Conservation (phyloP, 352 stramenopile species). For the Aphanomyces invadans region DNA sequence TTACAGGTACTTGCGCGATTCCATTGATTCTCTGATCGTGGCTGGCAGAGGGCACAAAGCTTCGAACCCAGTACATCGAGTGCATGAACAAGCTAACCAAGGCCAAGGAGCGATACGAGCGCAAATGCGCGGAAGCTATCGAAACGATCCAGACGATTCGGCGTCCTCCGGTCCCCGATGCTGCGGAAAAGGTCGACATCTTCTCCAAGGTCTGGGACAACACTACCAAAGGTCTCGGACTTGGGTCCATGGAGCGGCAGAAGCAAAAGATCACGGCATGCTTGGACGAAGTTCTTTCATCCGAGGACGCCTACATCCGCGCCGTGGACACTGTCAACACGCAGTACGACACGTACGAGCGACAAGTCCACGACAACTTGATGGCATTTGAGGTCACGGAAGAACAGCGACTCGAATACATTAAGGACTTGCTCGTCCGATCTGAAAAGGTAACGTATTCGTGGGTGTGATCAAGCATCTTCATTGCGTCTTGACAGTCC, state of each 20-base stretch:
- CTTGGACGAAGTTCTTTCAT: constrained; percentile 57
- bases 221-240: constrained; percentile 54
- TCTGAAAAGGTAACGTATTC: constrained; percentile 34
- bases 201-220: constrained; percentile 76
- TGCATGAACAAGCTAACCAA: constrained; percentile 53
- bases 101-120: constrained; percentile 72
- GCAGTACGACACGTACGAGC: constrained; percentile 53
- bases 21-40: no score
- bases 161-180: constrained; percentile 9
- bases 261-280: constrained; percentile 47
- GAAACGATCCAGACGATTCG: constrained; percentile 36
- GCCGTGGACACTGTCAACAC: constrained; percentile 60
- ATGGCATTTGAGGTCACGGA: constrained; percentile 75
- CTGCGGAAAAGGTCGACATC: constrained; percentile 51
- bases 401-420: constrained; percentile 71
- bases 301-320: constrained; percentile 62
- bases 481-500: constrained; percentile 19
- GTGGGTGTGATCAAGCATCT: background rate
- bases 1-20: constrained; percentile 37
- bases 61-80: constrained; percentile 54
- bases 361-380: constrained; percentile 68
- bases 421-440: constrained; percentile 65
- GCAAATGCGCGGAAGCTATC: constrained; percentile 54
- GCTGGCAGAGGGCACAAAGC: background rate
- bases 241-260: constrained; percentile 55